Evolutionary conservation across 192 early-diverging fungal genomes (phyloP).

Genomic region (Jimgerdemannia lactiflua): DNA sequence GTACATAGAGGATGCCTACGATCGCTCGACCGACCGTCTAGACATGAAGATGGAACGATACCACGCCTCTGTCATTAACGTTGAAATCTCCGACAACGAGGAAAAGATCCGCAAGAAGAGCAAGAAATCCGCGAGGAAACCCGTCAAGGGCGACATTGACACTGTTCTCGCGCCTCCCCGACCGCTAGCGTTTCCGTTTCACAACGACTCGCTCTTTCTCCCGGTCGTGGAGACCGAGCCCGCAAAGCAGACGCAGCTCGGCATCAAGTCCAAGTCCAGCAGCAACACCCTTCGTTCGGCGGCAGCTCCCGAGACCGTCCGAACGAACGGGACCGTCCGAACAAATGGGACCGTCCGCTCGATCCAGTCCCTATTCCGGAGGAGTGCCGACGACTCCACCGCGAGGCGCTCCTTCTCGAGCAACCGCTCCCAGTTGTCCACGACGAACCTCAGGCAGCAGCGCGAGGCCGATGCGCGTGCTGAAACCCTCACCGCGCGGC

Average conservation of each 20-base stretch:
- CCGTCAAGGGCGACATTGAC: slow-evolving; percentile 4
- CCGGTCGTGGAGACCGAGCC: slow-evolving; percentile 25
- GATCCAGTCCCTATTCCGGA: background rate
- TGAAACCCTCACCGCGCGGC: no score
- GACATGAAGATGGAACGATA: background rate
- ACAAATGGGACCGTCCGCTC: background rate
- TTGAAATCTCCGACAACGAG: background rate
- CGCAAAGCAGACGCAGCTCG: background rate
- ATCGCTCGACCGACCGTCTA: background rate
- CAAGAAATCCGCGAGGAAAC: background rate
- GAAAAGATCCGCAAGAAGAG: background rate
- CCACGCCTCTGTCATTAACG: background rate
- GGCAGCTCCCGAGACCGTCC: background rate
- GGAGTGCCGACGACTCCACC: background rate
- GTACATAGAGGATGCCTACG: background rate
- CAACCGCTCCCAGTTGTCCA: background rate
- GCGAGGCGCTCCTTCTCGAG: background rate
- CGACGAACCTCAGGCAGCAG: background rate
- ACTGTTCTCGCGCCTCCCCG: slow-evolving; percentile 27
- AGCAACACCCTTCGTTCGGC: background rate
- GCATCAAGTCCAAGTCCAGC: background rate
- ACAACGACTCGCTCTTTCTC: slow-evolving; percentile 35
- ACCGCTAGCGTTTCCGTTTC: slow-evolving; percentile 37
- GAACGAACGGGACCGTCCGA: background rate
- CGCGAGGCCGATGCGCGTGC: background rate